Percentiles rank a stretch among this genome's conserved stretches.
These are phyloP conservation scores for Pythium brassicae DNA, from an alignment of 352 stramenopile species.

Conservation along the genomic window DNA sequence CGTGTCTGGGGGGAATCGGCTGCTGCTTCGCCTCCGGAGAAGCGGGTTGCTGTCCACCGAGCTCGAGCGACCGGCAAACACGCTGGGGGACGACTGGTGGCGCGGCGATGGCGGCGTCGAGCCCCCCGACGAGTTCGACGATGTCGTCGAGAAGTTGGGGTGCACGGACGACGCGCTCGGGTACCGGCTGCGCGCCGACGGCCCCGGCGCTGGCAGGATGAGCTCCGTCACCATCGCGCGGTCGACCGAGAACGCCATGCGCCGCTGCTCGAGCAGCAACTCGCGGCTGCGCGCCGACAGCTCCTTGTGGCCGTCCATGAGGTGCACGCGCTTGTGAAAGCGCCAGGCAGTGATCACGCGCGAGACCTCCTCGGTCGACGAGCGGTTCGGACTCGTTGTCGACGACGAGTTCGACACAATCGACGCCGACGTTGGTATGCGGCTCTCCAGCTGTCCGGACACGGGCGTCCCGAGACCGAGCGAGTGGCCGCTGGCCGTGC, in stretches of 20 bases:
- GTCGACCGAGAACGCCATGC: conserved; percentile 80
- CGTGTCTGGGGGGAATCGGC: conserved; percentile 16
- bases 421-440: conserved; percentile 36
- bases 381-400: conserved; percentile 44
- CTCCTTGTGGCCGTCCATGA: conserved; percentile 87
- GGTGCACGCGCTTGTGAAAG: conserved; percentile 81
- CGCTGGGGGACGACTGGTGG: conserved; percentile 26
- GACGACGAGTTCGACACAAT: conserved; percentile 27
- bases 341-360: conserved; percentile 82
- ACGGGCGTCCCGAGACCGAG: conserved; percentile 30
- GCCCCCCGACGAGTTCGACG: conserved; percentile 33
- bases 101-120: conserved; percentile 22
- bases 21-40: conserved; percentile 54
- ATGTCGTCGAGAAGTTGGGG: conserved; percentile 31
- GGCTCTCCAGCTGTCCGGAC: conserved; percentile 39
- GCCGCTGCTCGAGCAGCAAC: conserved; percentile 83
- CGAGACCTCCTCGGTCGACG: conserved; percentile 66
- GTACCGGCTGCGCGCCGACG: conserved; percentile 43
- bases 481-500: conserved; percentile 44
- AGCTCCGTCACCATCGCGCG: conserved; percentile 83
- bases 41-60: conserved; percentile 39
- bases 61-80: conserved; percentile 29
- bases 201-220: conserved; percentile 59
- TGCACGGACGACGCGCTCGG: conserved; percentile 42
- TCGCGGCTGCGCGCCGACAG: conserved; percentile 73